Conservation (phyloP, 257 asterid genomes). For the Solanum paucissectum region DNA sequence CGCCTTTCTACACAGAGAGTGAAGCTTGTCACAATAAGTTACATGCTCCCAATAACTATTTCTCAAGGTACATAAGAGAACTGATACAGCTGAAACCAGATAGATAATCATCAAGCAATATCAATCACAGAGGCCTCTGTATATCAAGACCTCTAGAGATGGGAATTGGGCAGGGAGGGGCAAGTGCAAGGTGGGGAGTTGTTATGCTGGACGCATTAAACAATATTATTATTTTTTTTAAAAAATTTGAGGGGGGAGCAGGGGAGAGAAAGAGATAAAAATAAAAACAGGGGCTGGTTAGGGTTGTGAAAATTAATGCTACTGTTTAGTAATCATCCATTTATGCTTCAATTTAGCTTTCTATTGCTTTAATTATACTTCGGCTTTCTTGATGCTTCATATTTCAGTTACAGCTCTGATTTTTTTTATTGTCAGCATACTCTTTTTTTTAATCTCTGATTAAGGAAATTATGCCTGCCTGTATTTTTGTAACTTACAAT, state of each 20-base stretch:
- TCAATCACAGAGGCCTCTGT: not conserved
- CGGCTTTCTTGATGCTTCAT: not conserved
- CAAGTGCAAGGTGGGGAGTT: not conserved
- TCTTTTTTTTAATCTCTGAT: not conserved
- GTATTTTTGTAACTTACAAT: not conserved
- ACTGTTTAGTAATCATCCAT: not conserved
- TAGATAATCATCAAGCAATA: not conserved
- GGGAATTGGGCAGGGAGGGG: not conserved
- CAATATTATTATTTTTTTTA: no score
- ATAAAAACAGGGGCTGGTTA: not conserved
- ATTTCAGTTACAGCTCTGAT: not conserved
- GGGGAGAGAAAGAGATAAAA: not conserved
- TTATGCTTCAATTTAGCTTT: not conserved
- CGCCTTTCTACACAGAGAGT: conserved; percentile 41
- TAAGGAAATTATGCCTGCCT: not conserved
- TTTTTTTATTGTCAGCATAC: not conserved
- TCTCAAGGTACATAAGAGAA: conserved; percentile 5
- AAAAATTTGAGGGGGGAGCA: not conserved
- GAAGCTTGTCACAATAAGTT: conserved; percentile 4
- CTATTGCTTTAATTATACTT: not conserved
- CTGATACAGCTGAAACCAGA: not conserved
- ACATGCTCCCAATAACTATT: not conserved
- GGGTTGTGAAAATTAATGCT: not conserved
- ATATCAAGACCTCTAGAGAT: not conserved
- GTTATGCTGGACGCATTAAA: not conserved